Conservation (phyloP, 371 early-diverging fungal genomes). For the Syncephalastrum sp. region DNA sequence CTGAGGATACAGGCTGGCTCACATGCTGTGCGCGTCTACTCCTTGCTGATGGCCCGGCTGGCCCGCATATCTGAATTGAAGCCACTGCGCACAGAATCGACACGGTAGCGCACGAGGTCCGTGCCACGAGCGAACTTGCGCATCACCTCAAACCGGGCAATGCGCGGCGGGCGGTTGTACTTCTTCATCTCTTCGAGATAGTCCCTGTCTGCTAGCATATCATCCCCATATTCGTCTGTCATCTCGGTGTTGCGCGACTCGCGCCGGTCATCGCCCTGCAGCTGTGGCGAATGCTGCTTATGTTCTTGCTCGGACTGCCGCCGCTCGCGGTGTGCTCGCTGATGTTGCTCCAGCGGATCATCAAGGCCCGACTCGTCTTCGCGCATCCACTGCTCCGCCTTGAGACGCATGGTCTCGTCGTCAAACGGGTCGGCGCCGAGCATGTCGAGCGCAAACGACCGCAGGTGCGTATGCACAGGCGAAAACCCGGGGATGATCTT, state of each 20-base stretch:
- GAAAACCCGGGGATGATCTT: conserved; percentile 33
- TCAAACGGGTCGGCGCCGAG: conserved; percentile 37
- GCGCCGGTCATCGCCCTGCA: neutral
- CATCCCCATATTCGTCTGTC: conserved; percentile 16
- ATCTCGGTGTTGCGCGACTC: conserved; percentile 9
- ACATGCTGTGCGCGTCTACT: neutral
- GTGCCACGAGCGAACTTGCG: conserved; percentile 15
- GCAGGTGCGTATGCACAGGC: conserved; percentile 26
- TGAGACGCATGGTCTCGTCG: conserved; percentile 16
- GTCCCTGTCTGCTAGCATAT: conserved; percentile 9
- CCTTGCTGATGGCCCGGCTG: conserved; percentile 14
- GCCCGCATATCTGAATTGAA: conserved; percentile 18
- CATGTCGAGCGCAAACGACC: conserved; percentile 27
- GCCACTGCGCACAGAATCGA: conserved; percentile 16
- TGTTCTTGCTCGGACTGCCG: too few relatives aligned
- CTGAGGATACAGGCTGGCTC: too few relatives aligned
- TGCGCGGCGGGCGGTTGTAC: conserved; percentile 4
- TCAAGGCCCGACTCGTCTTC: conserved; percentile 12
- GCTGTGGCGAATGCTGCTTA: too few relatives aligned
- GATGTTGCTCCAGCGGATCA: conserved; percentile 4
- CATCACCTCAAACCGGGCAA: conserved; percentile 9
- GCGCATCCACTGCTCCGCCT: conserved; percentile 21
- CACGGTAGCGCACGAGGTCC: conserved; percentile 12
- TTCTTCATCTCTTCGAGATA: conserved; percentile 9
- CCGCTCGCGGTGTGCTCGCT: neutral